phyloP scores from a whole-genome alignment of 2,329 filamentous ascomycete genomes.

The Fusarium burgessii region DNA sequence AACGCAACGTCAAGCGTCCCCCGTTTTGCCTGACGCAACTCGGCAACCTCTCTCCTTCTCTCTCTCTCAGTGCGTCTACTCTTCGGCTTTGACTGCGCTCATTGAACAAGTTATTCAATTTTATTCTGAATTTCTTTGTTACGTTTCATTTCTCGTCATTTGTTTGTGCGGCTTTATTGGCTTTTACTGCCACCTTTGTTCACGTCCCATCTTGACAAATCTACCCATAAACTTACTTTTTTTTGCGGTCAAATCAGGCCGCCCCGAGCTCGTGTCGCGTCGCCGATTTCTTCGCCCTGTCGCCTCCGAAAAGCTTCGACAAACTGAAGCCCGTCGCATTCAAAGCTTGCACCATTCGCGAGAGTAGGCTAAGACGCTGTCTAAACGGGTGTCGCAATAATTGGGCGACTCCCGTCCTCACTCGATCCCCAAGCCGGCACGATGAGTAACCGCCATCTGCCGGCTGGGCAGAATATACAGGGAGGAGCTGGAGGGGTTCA shows the following conservation, averaged over 20 bases:
- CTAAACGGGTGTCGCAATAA: constrained; percentile 51
- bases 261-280: constrained; percentile 38
- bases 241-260: constrained; percentile 34
- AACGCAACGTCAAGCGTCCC: constrained; percentile 38
- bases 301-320: constrained; percentile 35
- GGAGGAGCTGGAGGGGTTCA: constrained; percentile 54
- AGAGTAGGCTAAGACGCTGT: constrained; percentile 35
- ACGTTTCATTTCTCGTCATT: constrained; percentile 4
- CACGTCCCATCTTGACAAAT: constrained; percentile 16
- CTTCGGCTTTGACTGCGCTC: constrained; percentile 32
- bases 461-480: constrained; percentile 77
- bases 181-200: constrained; percentile 32
- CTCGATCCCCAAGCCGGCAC: constrained; percentile 72
- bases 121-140: constrained; percentile 13
- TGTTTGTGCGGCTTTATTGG: constrained; percentile 30
- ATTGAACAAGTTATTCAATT: constrained; percentile 19
- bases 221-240: constrained; percentile 29
- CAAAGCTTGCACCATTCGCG: constrained; percentile 17
- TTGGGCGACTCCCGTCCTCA: constrained; percentile 51
- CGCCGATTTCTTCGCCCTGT: constrained; percentile 25
- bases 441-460: constrained; percentile 83
- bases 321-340: constrained; percentile 36
- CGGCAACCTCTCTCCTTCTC: constrained; percentile 29
- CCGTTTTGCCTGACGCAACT: constrained; percentile 46
- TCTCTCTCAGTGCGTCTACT: constrained; percentile 37